Evolutionary conservation across 257 asterid genomes (phyloP).

Genomic region (Fraxinus anomala): DNA sequence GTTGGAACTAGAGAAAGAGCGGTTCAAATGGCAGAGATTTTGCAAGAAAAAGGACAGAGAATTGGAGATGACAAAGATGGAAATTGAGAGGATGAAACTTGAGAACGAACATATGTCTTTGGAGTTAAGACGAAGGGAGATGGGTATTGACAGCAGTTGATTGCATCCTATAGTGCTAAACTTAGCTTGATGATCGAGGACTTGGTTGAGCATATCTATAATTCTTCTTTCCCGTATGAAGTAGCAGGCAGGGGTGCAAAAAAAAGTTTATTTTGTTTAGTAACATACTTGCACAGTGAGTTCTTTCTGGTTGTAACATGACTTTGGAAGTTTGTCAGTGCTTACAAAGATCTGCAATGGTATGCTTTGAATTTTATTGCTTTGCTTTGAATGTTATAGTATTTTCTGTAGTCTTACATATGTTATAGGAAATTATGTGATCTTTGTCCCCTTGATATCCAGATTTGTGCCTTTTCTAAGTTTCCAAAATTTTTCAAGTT

Average conservation of each 20-base stretch:
- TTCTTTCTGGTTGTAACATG: background rate
- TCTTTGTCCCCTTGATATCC: background rate
- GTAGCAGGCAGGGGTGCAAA: background rate
- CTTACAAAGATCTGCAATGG: background rate
- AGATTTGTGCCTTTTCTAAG: background rate
- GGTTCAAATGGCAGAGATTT: constrained; percentile 48
- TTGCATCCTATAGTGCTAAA: background rate
- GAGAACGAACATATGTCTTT: constrained; percentile 44
- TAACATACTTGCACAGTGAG: background rate
- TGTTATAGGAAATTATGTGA: background rate
- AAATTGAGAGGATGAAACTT: constrained; percentile 50
- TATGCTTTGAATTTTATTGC: background rate
- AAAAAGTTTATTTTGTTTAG: background rate
- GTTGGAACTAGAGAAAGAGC: constrained; percentile 51
- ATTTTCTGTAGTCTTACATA: background rate
- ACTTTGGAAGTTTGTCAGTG: background rate
- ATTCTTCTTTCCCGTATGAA: background rate
- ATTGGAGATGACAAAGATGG: constrained; percentile 38
- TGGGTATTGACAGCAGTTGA: constrained; percentile 24
- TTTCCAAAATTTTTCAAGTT: background rate
- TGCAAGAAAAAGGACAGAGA: constrained; percentile 46
- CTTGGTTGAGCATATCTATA: background rate
- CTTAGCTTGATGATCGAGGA: background rate
- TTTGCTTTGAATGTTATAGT: background rate
- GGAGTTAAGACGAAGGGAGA: constrained; percentile 43